Percentiles rank a stretch among this genome's conserved stretches.
phyloP scores from a whole-genome alignment of 192 early-diverging fungal genomes.

The Entophlyctis luteolus region DNA sequence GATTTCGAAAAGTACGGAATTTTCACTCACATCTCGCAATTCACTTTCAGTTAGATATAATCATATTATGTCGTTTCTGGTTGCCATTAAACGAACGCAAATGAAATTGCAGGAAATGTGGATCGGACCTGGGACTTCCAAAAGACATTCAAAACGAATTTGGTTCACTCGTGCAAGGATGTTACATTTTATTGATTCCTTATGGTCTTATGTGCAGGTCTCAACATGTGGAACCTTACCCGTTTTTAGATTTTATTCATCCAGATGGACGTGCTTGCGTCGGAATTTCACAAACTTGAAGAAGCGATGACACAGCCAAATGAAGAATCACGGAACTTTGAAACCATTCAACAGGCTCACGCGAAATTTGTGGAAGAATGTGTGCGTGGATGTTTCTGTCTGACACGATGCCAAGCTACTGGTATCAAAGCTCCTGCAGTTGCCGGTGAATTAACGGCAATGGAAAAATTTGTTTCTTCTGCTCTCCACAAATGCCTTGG shows the following conservation, averaged over 20 bases:
- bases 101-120: slow-evolving; percentile 48
- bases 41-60: slow-evolving; percentile 46
- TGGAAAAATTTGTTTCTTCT: slow-evolving; percentile 27
- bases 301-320: background rate
- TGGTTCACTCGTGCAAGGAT: slow-evolving; percentile 56
- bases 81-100: slow-evolving; percentile 55
- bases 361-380: slow-evolving; percentile 16
- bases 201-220: slow-evolving; percentile 74
- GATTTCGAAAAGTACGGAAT: slow-evolving; percentile 44
- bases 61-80: slow-evolving; percentile 58
- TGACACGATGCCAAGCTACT: background rate
- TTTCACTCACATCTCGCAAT: background rate
- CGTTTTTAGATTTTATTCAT: background rate
- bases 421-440: slow-evolving; percentile 4
- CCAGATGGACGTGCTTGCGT: slow-evolving; percentile 39
- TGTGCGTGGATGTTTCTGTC: slow-evolving; percentile 33
- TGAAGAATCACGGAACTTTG: slow-evolving; percentile 5
- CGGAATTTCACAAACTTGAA: slow-evolving; percentile 22
- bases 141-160: slow-evolving; percentile 8
- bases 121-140: slow-evolving; percentile 18
- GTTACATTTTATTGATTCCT: slow-evolving; percentile 66
- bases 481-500: background rate
- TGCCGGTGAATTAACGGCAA: slow-evolving; percentile 15
- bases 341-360: slow-evolving; percentile 30
- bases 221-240: background rate